phyloP scores from a whole-genome alignment of 352 stramenopile genomes.

The Phytophthora pini region DNA sequence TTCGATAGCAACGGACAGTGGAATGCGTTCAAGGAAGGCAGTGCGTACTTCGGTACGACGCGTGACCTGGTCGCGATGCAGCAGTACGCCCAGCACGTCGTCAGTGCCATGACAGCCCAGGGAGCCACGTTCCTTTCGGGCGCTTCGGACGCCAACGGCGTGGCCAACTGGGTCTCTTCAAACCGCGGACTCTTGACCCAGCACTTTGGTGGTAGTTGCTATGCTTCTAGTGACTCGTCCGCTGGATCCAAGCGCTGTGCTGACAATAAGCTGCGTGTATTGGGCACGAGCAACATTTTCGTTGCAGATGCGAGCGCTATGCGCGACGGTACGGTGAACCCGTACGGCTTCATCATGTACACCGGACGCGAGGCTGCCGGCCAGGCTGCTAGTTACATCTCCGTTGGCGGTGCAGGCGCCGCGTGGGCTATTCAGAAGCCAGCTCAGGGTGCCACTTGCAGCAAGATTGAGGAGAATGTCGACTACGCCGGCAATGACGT shows the following conservation, averaged over 20 bases:
- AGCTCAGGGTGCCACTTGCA: constrained; percentile 20
- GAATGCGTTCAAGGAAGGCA: constrained; percentile 45
- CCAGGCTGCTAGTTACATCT: constrained; percentile 48
- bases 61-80: constrained; percentile 69
- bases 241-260: constrained; percentile 57
- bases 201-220: constrained; percentile 80
- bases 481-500: constrained; percentile 41
- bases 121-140: constrained; percentile 62
- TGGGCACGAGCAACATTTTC: constrained; percentile 77
- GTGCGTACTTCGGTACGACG: constrained; percentile 46
- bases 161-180: constrained; percentile 49
- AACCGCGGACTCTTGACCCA: constrained; percentile 43
- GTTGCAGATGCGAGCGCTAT: constrained; percentile 66
- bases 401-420: constrained; percentile 18
- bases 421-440: constrained; percentile 17
- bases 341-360: constrained; percentile 84
- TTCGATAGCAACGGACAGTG: constrained; percentile 57
- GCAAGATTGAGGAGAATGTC: constrained; percentile 41
- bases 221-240: constrained; percentile 55
- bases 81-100: constrained; percentile 47
- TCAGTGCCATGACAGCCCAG: constrained; percentile 41
- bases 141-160: constrained; percentile 29
- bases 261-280: constrained; percentile 62
- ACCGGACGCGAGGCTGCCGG: constrained; percentile 56
- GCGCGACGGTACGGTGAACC: constrained; percentile 70